A percentile compares a stretch with the other conserved stretches of the same genome.
Conservation (phyloP, 1,139 yeast genomes). For the Blastobotrys indianensis region DNA sequence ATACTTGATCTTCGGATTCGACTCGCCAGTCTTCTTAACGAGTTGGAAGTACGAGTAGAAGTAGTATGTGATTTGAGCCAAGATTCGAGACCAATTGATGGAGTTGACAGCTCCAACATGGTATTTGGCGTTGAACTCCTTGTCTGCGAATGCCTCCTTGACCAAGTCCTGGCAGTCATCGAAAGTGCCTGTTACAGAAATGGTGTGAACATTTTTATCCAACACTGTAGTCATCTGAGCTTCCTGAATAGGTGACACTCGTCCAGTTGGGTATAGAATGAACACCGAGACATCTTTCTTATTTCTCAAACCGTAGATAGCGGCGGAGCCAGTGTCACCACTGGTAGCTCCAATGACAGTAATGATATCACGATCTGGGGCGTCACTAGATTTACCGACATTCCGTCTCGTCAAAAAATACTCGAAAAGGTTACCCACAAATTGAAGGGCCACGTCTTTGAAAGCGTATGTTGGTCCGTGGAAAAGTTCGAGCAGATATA, state of each 20-base stretch:
- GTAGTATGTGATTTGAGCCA: conserved; percentile 96
- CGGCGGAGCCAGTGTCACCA: conserved; percentile 99
- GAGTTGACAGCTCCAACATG: conserved; percentile 98
- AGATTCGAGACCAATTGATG: conserved; percentile 97
- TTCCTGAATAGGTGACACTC: conserved; percentile 96
- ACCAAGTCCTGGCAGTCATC: conserved; percentile 98
- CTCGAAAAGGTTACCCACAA: conserved; percentile 94
- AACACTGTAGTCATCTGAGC: conserved; percentile 98
- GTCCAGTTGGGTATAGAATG: conserved; percentile 92
- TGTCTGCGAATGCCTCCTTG: conserved; percentile 86
- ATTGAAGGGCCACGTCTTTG: conserved; percentile 96
- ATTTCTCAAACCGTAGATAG: conserved; percentile 94
- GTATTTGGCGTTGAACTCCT: conserved; percentile 74
- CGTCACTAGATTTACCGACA: conserved; percentile 47
- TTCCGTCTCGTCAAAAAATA: conserved; percentile 79
- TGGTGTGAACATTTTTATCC: conserved; percentile 87
- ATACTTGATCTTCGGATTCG: conserved; percentile 48
- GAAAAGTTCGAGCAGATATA: conserved; percentile 83
- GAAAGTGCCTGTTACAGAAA: conserved; percentile 91
- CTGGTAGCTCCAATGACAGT: conserved; percentile 99
- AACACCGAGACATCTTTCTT: conserved; percentile 95
- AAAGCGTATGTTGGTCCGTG: conserved; percentile 99
- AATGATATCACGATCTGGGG: conserved; percentile 62
- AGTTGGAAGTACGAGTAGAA: conserved; percentile 85
- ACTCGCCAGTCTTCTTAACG: conserved; percentile 38